A percentile compares a stretch with the other conserved stretches of the same genome.
Evolutionary conservation across 2,329 filamentous ascomycete species (phyloP).

Genomic region (Clonostachys chloroleuca): DNA sequence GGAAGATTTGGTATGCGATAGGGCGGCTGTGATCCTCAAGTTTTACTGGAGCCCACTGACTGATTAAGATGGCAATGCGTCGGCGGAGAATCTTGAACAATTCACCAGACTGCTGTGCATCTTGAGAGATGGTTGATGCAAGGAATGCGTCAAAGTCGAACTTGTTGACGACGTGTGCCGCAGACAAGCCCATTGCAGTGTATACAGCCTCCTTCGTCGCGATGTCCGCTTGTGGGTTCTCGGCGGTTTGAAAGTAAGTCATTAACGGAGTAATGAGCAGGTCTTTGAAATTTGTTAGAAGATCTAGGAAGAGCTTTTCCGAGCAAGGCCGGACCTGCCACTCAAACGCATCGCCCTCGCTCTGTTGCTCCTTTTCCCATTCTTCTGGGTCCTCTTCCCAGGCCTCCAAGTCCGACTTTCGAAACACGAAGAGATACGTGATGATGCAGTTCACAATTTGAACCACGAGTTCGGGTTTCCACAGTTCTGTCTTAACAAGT

Average conservation of each 20-base stretch:
- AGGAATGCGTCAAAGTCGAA: conserved; percentile 85
- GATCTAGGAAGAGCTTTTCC: conserved; percentile 88
- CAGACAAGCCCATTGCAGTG: conserved; percentile 83
- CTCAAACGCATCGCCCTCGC: conserved; percentile 80
- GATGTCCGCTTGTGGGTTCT: conserved; percentile 62
- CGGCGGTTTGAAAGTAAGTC: conserved; percentile 75
- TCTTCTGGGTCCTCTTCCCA: conserved; percentile 96
- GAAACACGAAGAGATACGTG: conserved; percentile 83
- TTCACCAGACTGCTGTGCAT: conserved; percentile 62
- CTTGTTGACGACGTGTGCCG: conserved; percentile 65
- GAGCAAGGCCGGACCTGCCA: conserved; percentile 90
- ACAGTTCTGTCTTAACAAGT: conserved; percentile 66
- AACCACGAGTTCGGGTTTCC: conserved; percentile 72
- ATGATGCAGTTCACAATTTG: conserved; percentile 83
- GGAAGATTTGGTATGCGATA: conserved; percentile 83
- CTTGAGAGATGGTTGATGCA: conserved; percentile 67
- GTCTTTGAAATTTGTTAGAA: conserved; percentile 84
- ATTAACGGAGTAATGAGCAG: conserved; percentile 76
- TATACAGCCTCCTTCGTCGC: conserved; percentile 92
- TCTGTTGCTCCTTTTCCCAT: conserved; percentile 89
- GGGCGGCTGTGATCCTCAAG: conserved; percentile 63
- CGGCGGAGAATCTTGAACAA: conserved; percentile 79
- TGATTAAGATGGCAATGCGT: conserved; percentile 82
- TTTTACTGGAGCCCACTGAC: conserved; percentile 83
- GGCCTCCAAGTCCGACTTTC: conserved; percentile 76